Evolutionary conservation across 1,139 yeast species (phyloP), one percentile per base, ranked within the genome.

Genomic region (Pichia sp.): DNA sequence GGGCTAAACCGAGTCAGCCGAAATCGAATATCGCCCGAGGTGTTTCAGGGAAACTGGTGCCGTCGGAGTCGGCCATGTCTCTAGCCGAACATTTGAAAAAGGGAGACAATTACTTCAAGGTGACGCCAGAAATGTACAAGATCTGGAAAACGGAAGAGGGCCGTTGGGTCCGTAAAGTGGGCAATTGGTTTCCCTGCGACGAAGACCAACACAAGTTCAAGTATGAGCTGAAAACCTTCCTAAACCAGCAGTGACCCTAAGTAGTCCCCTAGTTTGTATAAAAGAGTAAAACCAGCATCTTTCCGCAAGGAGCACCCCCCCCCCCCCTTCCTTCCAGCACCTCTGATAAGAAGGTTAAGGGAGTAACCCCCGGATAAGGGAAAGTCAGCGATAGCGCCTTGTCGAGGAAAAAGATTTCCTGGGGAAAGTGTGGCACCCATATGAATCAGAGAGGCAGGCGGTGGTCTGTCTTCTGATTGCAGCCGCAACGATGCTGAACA

Each of bases 81-180:
- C 34, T 59, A n/a, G 50, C 49, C 20, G 53, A 47, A n/a, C 52
- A 56, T 20, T 30, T 55, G 30, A 50, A 36, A 17, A 41, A 50
- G 6, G 47, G 49, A 7, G 56, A 49, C 1, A 58, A 55, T 29
- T 55, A 57, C 48, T 64, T 62, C 44, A 56, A 55, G 17, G 60
- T 67, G 1, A 54, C 63, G 2, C 54, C 59, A 12, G 68, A 63
- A 0, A 61, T 61, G 57, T 66, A 62, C 52, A 64, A 58, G 43
- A 17, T 42, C 2, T 67, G 71, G 71, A 64, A 64, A 45, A 34
- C 50, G 17, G 71, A 67, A 53, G 68, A 66, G 49, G 46, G 46
- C 14, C 61, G 71, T 46, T 67, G 71, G 71, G 30, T 52, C 2
- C 55, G 71, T 12, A 67, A 67, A 51, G 71, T 67, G n/a, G 63